These are phyloP conservation scores for Pharus latifolius DNA, from an alignment of 176 grass and related monocot genomes.

Conservation along the genomic window DNA sequence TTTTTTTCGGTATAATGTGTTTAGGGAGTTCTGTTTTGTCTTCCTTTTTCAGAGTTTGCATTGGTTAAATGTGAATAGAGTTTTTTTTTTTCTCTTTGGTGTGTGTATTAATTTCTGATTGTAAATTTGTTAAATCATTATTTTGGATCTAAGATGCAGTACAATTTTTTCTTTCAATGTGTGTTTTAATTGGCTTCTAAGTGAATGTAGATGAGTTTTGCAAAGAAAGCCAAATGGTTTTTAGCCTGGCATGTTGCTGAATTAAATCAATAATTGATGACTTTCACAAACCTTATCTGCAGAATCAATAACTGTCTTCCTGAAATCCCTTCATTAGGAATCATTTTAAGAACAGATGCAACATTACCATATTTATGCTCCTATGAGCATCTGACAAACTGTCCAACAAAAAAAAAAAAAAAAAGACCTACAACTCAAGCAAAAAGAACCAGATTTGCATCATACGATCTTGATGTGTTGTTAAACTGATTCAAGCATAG, in stretches of 20 bases:
- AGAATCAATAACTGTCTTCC: too few relatives aligned
- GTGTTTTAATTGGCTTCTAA: too few relatives aligned
- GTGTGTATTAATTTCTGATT: conserved; percentile 34
- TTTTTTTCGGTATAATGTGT: too few relatives aligned
- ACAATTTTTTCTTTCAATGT: too few relatives aligned
- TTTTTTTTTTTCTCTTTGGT: neutral
- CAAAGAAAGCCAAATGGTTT: neutral
- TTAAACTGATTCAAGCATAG: neutral
- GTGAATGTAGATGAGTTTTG: neutral
- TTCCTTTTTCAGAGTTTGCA: too few relatives aligned
- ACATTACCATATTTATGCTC: neutral
- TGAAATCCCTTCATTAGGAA: too few relatives aligned
- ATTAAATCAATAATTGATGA: neutral
- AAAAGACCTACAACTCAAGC: too few relatives aligned
- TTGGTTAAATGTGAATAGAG: conserved; percentile 12
- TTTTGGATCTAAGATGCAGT: conserved; percentile 1
- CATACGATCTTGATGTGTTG: conserved; percentile 10
- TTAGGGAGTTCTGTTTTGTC: too few relatives aligned
- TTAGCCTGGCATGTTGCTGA: neutral
- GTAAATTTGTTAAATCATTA: neutral
- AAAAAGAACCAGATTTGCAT: neutral
- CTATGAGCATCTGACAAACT: neutral
- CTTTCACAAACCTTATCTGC: neutral
- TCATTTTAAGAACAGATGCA: neutral
- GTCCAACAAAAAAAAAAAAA: neutral